A percentile compares a stretch with the other conserved stretches of the same genome.
phyloP scores from a whole-genome alignment of 1,284 basidiomycete species.

The Neolentinus lepideus region DNA sequence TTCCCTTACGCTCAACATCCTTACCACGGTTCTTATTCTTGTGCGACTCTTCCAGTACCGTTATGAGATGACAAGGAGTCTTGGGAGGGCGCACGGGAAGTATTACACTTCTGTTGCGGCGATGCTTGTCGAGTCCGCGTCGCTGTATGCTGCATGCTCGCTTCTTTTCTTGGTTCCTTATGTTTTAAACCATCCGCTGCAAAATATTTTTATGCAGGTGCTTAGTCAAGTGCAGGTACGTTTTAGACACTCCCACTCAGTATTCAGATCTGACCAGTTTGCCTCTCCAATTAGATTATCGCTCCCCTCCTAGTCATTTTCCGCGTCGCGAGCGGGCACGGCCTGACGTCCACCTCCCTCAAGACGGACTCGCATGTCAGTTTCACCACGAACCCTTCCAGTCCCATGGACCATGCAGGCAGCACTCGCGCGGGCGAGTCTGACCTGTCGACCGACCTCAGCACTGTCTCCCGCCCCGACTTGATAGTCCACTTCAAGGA shows the following conservation, averaged over 20 bases:
- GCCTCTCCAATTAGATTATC: neutral
- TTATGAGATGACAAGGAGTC: slow-evolving; percentile 14
- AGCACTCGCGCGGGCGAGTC: neutral
- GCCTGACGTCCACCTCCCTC: neutral
- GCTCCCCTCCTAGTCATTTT: neutral
- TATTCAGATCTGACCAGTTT: neutral
- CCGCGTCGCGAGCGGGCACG: neutral
- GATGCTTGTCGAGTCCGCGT: slow-evolving; percentile 25
- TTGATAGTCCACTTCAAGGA: neutral
- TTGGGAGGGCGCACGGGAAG: slow-evolving; percentile 17
- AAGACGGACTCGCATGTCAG: neutral
- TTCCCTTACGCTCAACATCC: slow-evolving; percentile 28
- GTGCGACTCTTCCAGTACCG: slow-evolving; percentile 25
- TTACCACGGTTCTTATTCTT: slow-evolving; percentile 29
- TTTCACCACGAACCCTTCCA: neutral
- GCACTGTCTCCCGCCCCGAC: neutral
- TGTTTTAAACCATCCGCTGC: slow-evolving; percentile 11
- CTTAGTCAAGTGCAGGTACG: neutral
- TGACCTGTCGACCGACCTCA: neutral
- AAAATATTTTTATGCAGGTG: neutral
- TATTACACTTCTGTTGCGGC: slow-evolving; percentile 20
- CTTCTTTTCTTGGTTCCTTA: slow-evolving; percentile 24
- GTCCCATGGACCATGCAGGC: too few relatives aligned
- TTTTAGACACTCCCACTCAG: neutral
- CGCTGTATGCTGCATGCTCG: slow-evolving; percentile 20